These are phyloP conservation scores for Yamadazyma siamensis DNA, from an alignment of 1,139 yeast genomes.

Conservation along the genomic window DNA sequence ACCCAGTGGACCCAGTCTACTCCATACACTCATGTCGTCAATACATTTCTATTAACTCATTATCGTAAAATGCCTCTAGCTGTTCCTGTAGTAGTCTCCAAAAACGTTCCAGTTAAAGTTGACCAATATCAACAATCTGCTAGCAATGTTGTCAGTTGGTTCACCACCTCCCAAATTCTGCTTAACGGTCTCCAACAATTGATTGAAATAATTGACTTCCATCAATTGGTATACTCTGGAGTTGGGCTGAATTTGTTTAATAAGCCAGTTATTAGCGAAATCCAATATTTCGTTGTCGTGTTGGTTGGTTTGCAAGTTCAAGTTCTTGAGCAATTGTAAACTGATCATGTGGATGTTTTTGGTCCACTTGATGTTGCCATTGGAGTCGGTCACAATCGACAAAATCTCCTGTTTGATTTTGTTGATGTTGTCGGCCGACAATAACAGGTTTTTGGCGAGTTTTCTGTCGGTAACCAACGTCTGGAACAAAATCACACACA, in stretches of 20 bases:
- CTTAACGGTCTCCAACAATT: slow-evolving; percentile 30
- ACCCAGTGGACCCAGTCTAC: too few relatives aligned
- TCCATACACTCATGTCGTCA: too few relatives aligned
- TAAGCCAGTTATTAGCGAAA: slow-evolving; percentile 76
- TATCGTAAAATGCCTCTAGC: too few relatives aligned
- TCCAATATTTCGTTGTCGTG: slow-evolving; percentile 36
- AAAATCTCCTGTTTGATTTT: slow-evolving; percentile 57
- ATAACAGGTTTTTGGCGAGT: slow-evolving; percentile 18
- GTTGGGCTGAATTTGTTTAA: slow-evolving; percentile 80
- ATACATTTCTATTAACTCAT: too few relatives aligned
- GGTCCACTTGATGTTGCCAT: slow-evolving; percentile 89
- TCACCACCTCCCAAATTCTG: slow-evolving; percentile 12
- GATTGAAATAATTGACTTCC: slow-evolving; percentile 65
- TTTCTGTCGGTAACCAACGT: slow-evolving; percentile 53
- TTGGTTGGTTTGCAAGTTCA: slow-evolving; percentile 11
- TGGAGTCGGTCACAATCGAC: slow-evolving; percentile 80
- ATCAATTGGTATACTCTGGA: slow-evolving; percentile 77
- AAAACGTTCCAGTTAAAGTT: slow-evolving; percentile 78
- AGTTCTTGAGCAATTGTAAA: slow-evolving; percentile 61
- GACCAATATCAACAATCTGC: slow-evolving; percentile 53
- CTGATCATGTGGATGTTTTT: slow-evolving; percentile 73
- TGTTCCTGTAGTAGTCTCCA: slow-evolving; percentile 43
- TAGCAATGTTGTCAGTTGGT: slow-evolving; percentile 48
- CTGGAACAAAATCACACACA: slow-evolving; percentile 69
- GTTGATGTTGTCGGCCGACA: slow-evolving; percentile 26